Percentiles rank a stretch among this genome's conserved stretches.
Conservation (phyloP, 768 basidiomycete species). For the Boletus subparvulus region DNA sequence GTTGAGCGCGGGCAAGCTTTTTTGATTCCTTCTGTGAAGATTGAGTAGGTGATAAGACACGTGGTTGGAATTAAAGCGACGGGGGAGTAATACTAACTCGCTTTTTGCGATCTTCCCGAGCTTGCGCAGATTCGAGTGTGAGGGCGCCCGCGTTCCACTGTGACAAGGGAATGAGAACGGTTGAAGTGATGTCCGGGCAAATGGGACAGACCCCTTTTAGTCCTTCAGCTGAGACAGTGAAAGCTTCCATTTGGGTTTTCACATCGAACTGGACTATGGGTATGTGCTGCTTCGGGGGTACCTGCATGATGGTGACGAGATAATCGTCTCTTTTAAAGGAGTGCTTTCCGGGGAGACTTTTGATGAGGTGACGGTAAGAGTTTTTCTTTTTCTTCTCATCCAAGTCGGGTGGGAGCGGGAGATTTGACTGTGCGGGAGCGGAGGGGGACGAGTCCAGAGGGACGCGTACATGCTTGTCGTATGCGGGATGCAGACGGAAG, state of each 20-base stretch:
- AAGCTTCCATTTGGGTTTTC: slow-evolving; percentile 70
- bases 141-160: slow-evolving; percentile 70
- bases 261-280: slow-evolving; percentile 61
- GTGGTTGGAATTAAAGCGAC: slow-evolving; percentile 5
- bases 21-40: slow-evolving; percentile 65
- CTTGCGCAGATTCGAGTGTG: slow-evolving; percentile 68
- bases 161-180: slow-evolving; percentile 11
- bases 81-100: slow-evolving; percentile 48
- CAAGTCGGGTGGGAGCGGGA: slow-evolving; percentile 51
- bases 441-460: slow-evolving; percentile 33
- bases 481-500: slow-evolving; percentile 69
- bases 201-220: slow-evolving; percentile 62
- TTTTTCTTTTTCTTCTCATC: slow-evolving; percentile 74
- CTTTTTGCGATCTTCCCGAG: slow-evolving; percentile 74
- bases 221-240: slow-evolving; percentile 69
- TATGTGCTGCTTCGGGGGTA: slow-evolving; percentile 69
- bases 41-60: slow-evolving; percentile 9
- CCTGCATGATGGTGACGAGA: slow-evolving; percentile 60
- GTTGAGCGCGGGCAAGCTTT: slow-evolving; percentile 59
- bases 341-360: slow-evolving; percentile 76
- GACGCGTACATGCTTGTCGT: slow-evolving; percentile 78
- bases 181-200: slow-evolving; percentile 5
- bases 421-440: slow-evolving; percentile 31
- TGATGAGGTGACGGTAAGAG: slow-evolving; percentile 74
- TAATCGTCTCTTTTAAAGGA: slow-evolving; percentile 80